These are phyloP conservation scores for Cyberlindnera maritima DNA, from an alignment of 805 yeast species.

Conservation along the genomic window DNA sequence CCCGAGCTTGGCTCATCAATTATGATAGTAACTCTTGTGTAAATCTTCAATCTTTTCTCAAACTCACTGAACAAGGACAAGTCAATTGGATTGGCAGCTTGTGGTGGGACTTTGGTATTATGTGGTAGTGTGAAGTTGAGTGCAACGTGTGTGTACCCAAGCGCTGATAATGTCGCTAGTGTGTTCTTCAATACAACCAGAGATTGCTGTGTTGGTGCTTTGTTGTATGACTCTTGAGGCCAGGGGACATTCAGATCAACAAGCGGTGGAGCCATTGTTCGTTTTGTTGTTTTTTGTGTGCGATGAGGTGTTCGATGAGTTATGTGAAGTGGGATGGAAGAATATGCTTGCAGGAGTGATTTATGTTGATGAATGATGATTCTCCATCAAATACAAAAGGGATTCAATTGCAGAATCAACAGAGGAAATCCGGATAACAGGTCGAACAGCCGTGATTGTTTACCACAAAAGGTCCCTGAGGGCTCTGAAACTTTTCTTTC, in stretches of 20 bases:
- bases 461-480: too few relatives aligned
- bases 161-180: conserved; percentile 48
- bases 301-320: neutral
- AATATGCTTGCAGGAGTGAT: too few relatives aligned
- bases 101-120: conserved; percentile 11
- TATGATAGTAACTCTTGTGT: conserved; percentile 70
- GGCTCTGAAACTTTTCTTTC: too few relatives aligned
- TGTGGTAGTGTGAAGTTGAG: conserved; percentile 54
- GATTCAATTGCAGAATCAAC: too few relatives aligned
- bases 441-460: too few relatives aligned
- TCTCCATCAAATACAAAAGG: too few relatives aligned
- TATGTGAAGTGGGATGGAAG: neutral
- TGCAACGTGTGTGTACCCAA: conserved; percentile 78
- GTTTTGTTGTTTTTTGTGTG: too few relatives aligned
- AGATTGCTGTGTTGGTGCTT: conserved; percentile 41
- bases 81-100: conserved; percentile 39
- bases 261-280: conserved; percentile 20
- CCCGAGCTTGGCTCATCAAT: conserved; percentile 78
- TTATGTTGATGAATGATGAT: too few relatives aligned
- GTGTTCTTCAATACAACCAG: conserved; percentile 45
- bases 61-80: conserved; percentile 27
- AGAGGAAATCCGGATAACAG: too few relatives aligned
- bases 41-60: conserved; percentile 42
- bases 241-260: conserved; percentile 73
- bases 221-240: conserved; percentile 54